Conservation (phyloP, 2,329 filamentous ascomycete genomes). For the Arthrobotrys megalospora region DNA sequence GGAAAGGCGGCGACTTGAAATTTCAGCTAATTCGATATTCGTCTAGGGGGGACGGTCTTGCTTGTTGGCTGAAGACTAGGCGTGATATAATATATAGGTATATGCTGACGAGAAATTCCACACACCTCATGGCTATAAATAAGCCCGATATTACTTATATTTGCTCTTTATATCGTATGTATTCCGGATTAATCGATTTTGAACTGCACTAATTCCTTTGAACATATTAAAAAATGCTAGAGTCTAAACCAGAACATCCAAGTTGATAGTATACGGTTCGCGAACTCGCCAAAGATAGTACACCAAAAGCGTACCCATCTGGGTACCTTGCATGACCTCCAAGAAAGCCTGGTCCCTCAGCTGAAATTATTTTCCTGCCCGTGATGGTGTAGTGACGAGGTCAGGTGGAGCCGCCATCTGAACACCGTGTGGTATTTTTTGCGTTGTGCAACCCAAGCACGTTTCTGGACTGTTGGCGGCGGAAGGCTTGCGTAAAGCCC, state of each 20-base stretch:
- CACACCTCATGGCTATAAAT: too few relatives aligned
- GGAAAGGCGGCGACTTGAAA: too few relatives aligned
- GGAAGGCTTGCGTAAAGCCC: conserved; percentile 25
- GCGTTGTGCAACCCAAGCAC: conserved; percentile 45
- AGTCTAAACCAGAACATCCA: not conserved
- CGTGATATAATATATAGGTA: too few relatives aligned
- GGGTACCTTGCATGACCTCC: conserved; percentile 52
- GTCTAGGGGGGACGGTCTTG: too few relatives aligned
- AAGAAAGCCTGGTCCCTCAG: conserved; percentile 30
- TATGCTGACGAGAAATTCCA: too few relatives aligned
- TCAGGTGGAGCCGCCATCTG: conserved; percentile 46
- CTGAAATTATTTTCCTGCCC: conserved; percentile 12
- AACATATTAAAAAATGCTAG: too few relatives aligned
- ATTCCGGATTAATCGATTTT: too few relatives aligned
- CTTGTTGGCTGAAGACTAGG: too few relatives aligned
- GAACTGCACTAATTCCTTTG: too few relatives aligned
- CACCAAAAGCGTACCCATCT: conserved; percentile 11
- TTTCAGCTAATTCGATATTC: too few relatives aligned
- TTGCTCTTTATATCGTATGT: too few relatives aligned
- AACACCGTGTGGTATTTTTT: conserved; percentile 18
- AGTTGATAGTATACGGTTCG: not conserved
- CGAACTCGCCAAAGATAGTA: conserved; percentile 17
- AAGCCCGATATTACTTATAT: too few relatives aligned
- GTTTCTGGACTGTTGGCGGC: conserved; percentile 36
- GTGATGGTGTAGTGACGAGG: conserved; percentile 27